These are phyloP conservation scores for Colletotrichum paranaense DNA, from an alignment of 2,329 filamentous ascomycete species.

Conservation along the genomic window DNA sequence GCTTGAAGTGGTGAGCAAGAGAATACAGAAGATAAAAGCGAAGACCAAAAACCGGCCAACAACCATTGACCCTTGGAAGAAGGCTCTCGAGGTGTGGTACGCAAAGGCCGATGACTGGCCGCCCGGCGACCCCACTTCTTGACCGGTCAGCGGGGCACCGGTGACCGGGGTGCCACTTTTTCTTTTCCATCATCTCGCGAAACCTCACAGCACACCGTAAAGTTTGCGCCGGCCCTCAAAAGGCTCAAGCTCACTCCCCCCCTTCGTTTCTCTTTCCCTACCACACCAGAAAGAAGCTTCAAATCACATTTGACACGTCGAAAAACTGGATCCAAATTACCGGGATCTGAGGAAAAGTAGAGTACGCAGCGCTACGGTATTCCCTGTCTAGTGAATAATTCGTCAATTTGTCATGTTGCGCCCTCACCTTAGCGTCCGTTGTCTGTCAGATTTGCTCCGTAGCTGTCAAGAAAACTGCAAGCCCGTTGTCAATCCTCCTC, in stretches of 20 bases:
- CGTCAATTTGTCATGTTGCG: background rate
- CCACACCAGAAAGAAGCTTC: background rate
- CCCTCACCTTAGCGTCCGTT: constrained; percentile 6
- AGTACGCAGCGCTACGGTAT: background rate
- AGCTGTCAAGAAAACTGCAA: background rate
- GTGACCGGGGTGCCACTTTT: constrained; percentile 31
- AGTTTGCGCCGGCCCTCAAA: background rate
- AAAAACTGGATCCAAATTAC: constrained; percentile 16
- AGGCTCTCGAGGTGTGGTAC: constrained; percentile 19
- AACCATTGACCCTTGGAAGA: background rate
- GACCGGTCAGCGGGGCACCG: constrained; percentile 32
- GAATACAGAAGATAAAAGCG: too few species aligned
- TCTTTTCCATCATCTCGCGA: background rate
- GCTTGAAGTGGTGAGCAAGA: background rate
- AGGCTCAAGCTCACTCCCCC: background rate
- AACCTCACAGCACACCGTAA: background rate
- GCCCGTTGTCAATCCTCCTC: background rate
- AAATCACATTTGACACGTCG: constrained; percentile 29
- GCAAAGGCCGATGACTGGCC: constrained; percentile 31
- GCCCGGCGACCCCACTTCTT: constrained; percentile 30
- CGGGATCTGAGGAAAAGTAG: background rate
- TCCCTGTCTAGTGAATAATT: too few species aligned
- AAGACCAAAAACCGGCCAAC: background rate
- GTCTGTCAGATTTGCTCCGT: constrained; percentile 18
- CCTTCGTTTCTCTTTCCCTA: background rate